A percentile compares a stretch with the other conserved stretches of the same genome.
Evolutionary conservation across 371 early-diverging fungal species (phyloP).

Genomic region (Scutellospora calospora): DNA sequence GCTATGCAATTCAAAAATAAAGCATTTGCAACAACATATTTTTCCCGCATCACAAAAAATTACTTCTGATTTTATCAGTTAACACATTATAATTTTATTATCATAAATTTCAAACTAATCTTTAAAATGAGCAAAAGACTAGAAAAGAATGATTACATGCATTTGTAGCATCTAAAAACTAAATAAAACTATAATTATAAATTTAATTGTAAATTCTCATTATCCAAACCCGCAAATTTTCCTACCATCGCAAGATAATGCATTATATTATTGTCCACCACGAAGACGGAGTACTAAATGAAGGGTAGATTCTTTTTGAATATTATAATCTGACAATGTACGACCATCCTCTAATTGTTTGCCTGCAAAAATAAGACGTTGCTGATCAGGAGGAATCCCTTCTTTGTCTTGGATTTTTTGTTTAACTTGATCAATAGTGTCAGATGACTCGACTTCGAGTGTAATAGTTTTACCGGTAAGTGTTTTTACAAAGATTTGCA

Average conservation of each 20-base stretch:
- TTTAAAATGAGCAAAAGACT: too few species aligned
- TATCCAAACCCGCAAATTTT: too few species aligned
- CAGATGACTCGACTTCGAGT: slow-evolving; percentile 82
- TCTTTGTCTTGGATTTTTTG: slow-evolving; percentile 99
- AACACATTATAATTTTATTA: too few species aligned
- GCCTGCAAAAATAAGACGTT: slow-evolving; percentile 87
- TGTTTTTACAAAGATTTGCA: slow-evolving; percentile 91
- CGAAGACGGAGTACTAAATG: slow-evolving; percentile 89
- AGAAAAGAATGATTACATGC: too few species aligned
- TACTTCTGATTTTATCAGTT: too few species aligned
- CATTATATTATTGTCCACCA: slow-evolving; percentile 73
- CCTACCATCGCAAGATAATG: not conserved
- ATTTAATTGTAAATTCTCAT: too few species aligned
- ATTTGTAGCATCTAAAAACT: too few species aligned
- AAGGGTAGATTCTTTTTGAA: slow-evolving; percentile 83
- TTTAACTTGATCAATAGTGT: slow-evolving; percentile 88
- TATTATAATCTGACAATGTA: slow-evolving; percentile 78
- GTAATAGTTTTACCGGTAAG: slow-evolving; percentile 99
- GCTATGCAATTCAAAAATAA: too few species aligned
- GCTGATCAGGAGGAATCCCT: slow-evolving; percentile 89
- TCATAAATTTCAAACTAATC: too few species aligned
- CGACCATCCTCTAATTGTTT: slow-evolving; percentile 87
- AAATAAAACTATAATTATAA: too few species aligned
- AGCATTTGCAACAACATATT: too few species aligned
- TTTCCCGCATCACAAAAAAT: too few species aligned